Percentiles rank a stretch among this genome's conserved stretches.
Conservation (phyloP, 2,329 filamentous ascomycete species). For the Cercospora sp. region DNA sequence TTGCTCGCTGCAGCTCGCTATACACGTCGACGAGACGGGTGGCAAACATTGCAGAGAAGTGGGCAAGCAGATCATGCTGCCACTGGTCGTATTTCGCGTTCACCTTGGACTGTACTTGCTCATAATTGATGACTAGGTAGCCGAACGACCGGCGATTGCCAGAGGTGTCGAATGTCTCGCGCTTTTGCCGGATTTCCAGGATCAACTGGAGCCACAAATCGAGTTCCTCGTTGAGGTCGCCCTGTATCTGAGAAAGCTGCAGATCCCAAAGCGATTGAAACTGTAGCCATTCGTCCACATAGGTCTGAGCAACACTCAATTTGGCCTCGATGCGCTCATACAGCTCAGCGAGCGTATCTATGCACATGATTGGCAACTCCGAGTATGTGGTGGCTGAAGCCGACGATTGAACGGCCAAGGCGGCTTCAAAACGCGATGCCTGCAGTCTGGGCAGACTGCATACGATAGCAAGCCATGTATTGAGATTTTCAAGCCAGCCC, state of each 20-base stretch:
- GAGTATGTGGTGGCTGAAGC: constrained; percentile 73
- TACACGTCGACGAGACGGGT: constrained; percentile 90
- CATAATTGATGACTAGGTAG: constrained; percentile 93
- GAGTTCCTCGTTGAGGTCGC: constrained; percentile 85
- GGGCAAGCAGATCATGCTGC: constrained; percentile 94
- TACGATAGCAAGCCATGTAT: constrained; percentile 88
- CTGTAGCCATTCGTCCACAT: constrained; percentile 97
- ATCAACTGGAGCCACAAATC: constrained; percentile 91
- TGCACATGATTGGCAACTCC: constrained; percentile 80
- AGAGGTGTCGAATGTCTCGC: constrained; percentile 94
- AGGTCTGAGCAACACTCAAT: constrained; percentile 73
- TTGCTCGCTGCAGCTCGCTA: constrained; percentile 85
- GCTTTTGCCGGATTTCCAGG: constrained; percentile 94
- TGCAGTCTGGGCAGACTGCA: constrained; percentile 94
- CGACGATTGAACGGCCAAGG: constrained; percentile 61
- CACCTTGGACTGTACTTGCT: constrained; percentile 97
- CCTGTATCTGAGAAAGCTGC: constrained; percentile 92
- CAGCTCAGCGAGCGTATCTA: constrained; percentile 73
- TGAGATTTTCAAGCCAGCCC: constrained; percentile 89
- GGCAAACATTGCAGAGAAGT: constrained; percentile 87
- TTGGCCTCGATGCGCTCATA: constrained; percentile 84
- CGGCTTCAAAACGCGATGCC: constrained; percentile 92
- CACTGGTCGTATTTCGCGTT: constrained; percentile 99
- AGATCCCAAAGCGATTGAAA: constrained; percentile 99
- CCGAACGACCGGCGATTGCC: constrained; percentile 92